Evolutionary conservation across 148 eudicot species (phyloP).

Genomic region (Gaultheria prostrata): DNA sequence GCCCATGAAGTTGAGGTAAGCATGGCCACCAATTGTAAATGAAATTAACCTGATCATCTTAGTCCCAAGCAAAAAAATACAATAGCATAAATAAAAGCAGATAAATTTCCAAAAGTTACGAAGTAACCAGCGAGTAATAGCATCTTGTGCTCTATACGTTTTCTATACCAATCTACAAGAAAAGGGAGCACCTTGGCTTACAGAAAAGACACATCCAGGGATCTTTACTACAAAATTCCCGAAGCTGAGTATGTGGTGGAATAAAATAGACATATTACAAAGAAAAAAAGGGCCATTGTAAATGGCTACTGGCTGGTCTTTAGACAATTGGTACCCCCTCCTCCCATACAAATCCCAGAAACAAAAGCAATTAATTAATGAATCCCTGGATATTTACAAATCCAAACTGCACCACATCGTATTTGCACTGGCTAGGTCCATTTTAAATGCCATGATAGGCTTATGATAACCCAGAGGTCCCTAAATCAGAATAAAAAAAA

Average conservation of each 20-base stretch:
- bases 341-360: neutral
- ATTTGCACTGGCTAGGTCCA: neutral
- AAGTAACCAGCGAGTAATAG: neutral
- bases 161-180: neutral
- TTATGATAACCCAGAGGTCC: neutral
- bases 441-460: neutral
- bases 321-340: neutral
- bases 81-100: neutral
- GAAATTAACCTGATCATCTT: slow-evolving; percentile 91
- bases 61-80: slow-evolving; percentile 7
- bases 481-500: neutral
- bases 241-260: neutral
- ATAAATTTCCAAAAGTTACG: neutral
- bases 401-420: neutral
- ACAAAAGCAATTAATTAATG: neutral
- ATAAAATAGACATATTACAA: neutral
- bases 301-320: neutral
- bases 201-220: neutral
- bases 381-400: neutral
- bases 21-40: slow-evolving; percentile 71
- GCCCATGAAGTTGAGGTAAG: slow-evolving; percentile 98
- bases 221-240: neutral
- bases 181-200: slow-evolving; percentile 10
- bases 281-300: neutral
- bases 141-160: neutral